Percentiles rank a stretch among this genome's conserved stretches.
Evolutionary conservation across 2,329 filamentous ascomycete genomes (phyloP).

Genomic region (Cercospora berteroae): DNA sequence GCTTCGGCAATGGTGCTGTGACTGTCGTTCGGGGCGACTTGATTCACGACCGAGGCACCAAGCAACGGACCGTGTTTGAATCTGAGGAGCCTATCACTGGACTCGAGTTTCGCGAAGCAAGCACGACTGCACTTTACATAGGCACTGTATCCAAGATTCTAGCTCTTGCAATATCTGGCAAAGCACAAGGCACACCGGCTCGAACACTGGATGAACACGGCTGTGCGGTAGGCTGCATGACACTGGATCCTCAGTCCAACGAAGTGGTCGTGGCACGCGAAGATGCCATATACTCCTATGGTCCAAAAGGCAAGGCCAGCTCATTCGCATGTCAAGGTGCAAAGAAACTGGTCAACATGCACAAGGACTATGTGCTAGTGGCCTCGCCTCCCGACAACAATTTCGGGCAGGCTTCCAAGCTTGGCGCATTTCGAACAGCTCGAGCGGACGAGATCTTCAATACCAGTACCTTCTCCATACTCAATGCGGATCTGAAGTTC

Average conservation of each 20-base stretch:
- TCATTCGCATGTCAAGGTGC: conserved; percentile 89
- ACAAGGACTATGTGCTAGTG: conserved; percentile 81
- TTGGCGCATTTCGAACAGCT: conserved; percentile 71
- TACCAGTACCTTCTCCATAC: conserved; percentile 80
- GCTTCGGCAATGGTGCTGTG: conserved; percentile 92
- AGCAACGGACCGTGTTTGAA: conserved; percentile 92
- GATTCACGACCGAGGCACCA: conserved; percentile 90
- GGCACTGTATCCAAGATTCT: conserved; percentile 86
- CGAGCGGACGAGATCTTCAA: conserved; percentile 77
- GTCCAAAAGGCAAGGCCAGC: conserved; percentile 76
- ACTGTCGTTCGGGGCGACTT: conserved; percentile 91
- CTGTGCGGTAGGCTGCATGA: conserved; percentile 94
- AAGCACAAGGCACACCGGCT: conserved; percentile 84
- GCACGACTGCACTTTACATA: conserved; percentile 78
- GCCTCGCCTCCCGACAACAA: conserved; percentile 72
- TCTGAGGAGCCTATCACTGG: conserved; percentile 95
- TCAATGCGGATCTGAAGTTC: conserved; percentile 89
- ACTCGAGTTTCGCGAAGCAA: conserved; percentile 68
- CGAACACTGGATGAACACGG: conserved; percentile 85
- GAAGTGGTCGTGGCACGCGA: conserved; percentile 90
- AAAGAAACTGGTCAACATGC: conserved; percentile 77
- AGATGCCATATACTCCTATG: conserved; percentile 95
- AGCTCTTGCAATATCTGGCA: conserved; percentile 80
- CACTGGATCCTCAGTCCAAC: conserved; percentile 72
- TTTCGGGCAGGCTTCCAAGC: conserved; percentile 56